Percentiles rank a stretch among this genome's conserved stretches.
These are phyloP conservation scores for Dactylellina parvicollis DNA, from an alignment of 2,329 filamentous ascomycete species.

Conservation along the genomic window DNA sequence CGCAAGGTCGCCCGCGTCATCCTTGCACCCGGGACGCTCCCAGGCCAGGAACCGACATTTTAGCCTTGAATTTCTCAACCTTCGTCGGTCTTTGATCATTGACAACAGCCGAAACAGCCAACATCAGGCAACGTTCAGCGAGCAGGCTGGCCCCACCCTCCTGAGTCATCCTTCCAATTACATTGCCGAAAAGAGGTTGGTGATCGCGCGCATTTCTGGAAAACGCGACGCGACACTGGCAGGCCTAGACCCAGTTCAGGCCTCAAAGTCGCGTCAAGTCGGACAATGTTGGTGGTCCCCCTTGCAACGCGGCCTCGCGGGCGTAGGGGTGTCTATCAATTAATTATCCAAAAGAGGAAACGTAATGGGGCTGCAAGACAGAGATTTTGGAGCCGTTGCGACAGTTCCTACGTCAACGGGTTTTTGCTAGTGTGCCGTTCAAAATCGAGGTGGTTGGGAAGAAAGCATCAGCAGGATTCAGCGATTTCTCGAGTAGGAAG, in stretches of 20 bases:
- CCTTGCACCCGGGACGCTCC: neutral
- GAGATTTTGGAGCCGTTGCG: neutral
- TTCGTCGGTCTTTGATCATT: neutral
- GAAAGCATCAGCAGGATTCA: neutral
- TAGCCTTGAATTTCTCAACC: neutral
- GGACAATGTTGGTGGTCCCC: slow-evolving; percentile 20
- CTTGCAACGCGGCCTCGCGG: slow-evolving; percentile 22
- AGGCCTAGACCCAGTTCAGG: slow-evolving; percentile 8
- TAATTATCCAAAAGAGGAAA: slow-evolving; percentile 49
- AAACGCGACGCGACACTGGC: slow-evolving; percentile 24
- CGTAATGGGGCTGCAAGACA: slow-evolving; percentile 29
- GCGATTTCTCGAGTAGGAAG: neutral
- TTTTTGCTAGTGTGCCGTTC: neutral
- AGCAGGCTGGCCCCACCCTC: neutral
- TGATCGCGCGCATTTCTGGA: slow-evolving; percentile 4
- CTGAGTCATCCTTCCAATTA: slow-evolving; percentile 24
- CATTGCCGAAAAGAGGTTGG: slow-evolving; percentile 15
- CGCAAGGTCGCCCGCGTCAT: slow-evolving; percentile 13
- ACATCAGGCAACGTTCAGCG: neutral
- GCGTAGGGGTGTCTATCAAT: slow-evolving; percentile 14
- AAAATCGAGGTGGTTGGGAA: slow-evolving; percentile 45
- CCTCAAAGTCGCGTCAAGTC: slow-evolving; percentile 25
- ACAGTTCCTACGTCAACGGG: slow-evolving; percentile 1
- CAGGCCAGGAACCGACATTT: slow-evolving; percentile 5
- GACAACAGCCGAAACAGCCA: neutral